A percentile compares a stretch with the other conserved stretches of the same genome.
Evolutionary conservation across 163 green algal species (phyloP).

Genomic region (Volvox carteri): DNA sequence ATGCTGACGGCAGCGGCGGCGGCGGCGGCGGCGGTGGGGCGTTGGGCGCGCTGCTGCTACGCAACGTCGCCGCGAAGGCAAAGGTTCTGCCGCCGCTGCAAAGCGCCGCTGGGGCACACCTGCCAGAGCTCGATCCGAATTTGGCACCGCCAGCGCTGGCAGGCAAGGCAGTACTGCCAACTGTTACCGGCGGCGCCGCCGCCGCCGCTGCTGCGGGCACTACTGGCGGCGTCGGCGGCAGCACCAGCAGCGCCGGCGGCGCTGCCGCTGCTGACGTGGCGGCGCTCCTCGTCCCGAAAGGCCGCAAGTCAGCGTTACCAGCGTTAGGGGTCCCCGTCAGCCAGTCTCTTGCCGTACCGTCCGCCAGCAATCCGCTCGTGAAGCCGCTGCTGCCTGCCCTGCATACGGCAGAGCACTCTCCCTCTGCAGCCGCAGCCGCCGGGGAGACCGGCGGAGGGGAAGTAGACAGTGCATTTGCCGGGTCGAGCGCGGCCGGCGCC

Average conservation of each 20-base stretch:
- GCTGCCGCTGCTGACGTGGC: background rate
- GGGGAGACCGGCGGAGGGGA: background rate
- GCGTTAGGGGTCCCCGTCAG: background rate
- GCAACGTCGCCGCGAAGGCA: conserved; percentile 15
- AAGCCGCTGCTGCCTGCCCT: conserved; percentile 1
- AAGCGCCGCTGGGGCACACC: background rate
- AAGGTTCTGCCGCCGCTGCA: conserved; percentile 22
- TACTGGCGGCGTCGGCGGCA: background rate
- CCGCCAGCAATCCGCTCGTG: background rate
- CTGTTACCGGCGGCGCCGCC: background rate
- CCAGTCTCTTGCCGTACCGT: background rate
- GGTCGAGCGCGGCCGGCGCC: background rate
- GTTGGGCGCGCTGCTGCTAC: background rate
- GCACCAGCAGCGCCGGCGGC: background rate
- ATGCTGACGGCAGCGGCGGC: background rate
- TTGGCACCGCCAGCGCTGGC: background rate
- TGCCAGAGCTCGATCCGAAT: conserved; percentile 15
- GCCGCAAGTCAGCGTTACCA: conserved; percentile 7
- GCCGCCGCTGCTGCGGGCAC: background rate
- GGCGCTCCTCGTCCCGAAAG: background rate
- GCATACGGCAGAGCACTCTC: background rate
- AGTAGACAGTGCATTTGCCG: background rate
- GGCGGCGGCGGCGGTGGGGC: background rate
- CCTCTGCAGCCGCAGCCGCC: background rate
- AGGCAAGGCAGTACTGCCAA: conserved; percentile 16